Conservation (phyloP, 805 yeast species). For the Maudiozyma saulgeensis region DNA sequence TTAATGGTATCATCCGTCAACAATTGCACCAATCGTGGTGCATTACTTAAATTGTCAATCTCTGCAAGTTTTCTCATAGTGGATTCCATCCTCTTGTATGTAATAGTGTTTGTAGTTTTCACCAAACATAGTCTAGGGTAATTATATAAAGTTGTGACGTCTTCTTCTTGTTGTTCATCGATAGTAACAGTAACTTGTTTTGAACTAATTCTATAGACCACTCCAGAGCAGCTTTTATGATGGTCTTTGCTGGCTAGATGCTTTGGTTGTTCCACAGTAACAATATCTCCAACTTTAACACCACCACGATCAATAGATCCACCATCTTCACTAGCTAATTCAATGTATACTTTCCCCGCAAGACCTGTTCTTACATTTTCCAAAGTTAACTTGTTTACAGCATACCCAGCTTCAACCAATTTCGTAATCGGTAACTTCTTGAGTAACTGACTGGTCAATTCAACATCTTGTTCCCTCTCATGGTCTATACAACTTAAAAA, state of each 20-base stretch:
- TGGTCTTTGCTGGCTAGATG: conserved; percentile 15
- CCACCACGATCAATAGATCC: conserved; percentile 37
- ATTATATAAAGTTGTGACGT: conserved; percentile 35
- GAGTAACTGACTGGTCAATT: conserved; percentile 37
- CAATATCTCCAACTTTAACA: conserved; percentile 68
- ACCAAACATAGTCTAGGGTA: conserved; percentile 29
- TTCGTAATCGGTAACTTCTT: conserved; percentile 47
- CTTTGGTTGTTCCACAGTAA: conserved; percentile 39
- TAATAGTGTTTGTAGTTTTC: conserved; percentile 50
- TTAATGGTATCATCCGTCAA: conserved; percentile 33
- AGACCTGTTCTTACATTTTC: conserved; percentile 64
- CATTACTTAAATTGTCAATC: conserved; percentile 29
- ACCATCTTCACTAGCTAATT: conserved; percentile 45
- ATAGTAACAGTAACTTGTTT: conserved; percentile 48
- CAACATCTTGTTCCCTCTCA: conserved; percentile 46
- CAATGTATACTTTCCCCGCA: conserved; percentile 54
- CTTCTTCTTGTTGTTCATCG: conserved; percentile 48
- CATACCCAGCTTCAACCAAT: conserved; percentile 65
- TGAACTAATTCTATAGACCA: conserved; percentile 45
- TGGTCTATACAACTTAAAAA: conserved; percentile 35
- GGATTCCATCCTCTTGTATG: conserved; percentile 70
- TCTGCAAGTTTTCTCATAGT: conserved; percentile 60
- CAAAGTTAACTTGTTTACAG: conserved; percentile 55
- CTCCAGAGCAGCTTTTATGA: conserved; percentile 44
- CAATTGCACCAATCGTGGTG: conserved; percentile 36